Conservation (phyloP, 139 green algal species). For the Chlamydomonas schloesseri region DNA sequence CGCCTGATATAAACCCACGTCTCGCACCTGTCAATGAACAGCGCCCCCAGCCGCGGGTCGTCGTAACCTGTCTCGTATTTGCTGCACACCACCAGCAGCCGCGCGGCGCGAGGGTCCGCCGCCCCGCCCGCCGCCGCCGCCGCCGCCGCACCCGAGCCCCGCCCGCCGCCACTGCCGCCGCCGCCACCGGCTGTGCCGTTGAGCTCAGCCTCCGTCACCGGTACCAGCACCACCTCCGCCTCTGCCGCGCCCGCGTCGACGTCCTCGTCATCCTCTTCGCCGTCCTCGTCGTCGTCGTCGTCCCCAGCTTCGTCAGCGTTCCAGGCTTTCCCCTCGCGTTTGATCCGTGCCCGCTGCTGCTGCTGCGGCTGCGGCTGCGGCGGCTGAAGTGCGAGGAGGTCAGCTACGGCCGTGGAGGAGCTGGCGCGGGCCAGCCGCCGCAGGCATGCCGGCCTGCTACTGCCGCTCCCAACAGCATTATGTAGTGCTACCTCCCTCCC, state of each 20-base stretch:
- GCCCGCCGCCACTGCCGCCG: no score
- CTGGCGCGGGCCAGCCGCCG: neutral
- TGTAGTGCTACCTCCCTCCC: no score
- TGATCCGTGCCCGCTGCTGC: no score
- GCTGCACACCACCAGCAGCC: slow-evolving; percentile 62
- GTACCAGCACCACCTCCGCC: neutral
- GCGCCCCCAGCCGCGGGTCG: slow-evolving; percentile 52
- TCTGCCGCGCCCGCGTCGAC: no score
- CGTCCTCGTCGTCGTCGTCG: neutral
- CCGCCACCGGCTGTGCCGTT: slow-evolving; percentile 15
- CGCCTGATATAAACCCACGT: no score
- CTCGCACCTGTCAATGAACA: slow-evolving; percentile 60
- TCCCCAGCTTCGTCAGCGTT: no score
- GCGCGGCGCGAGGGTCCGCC: neutral
- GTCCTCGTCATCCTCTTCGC: neutral
- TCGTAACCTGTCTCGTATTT: slow-evolving; percentile 71
- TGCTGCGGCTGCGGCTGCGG: no score
- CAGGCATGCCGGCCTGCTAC: neutral
- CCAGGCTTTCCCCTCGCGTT: no score
- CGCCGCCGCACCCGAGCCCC: no score
- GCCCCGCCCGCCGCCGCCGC: neutral
- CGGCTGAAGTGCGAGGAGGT: no score
- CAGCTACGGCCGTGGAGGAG: neutral
- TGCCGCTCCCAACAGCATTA: no score
- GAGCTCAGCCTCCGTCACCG: slow-evolving; percentile 38